Evolutionary conservation across 768 basidiomycete genomes (phyloP), one percentile per base, ranked within the genome.

Genomic region (Auriscalpium orientale): DNA sequence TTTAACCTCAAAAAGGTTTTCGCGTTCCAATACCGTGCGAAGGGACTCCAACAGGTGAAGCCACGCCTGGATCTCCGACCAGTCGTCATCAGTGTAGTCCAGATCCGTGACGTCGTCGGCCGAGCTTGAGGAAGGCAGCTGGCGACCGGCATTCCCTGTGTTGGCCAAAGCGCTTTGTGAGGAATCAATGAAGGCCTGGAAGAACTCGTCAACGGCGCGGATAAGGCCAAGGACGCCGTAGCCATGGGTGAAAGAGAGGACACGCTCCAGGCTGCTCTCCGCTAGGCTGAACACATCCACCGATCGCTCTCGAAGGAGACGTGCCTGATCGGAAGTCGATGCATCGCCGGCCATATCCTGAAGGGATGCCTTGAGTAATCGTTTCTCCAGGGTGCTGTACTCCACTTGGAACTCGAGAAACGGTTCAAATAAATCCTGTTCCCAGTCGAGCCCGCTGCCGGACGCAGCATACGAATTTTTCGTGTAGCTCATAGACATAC

Each of bases 351-450:
- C 73, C 5, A 73, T 66, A 44, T 79, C 77, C n/a, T 73, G 73
- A 16, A 91, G 72, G 1, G 74, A 71, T 48, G 82, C 77, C 28
- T 84, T 79, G 54, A 98, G 72, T 51, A 83, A 77, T 8, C 83
- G 80, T 37, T 79, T 77, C 70, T 99, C 97, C 36, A 97, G 75
- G 1, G 77, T 72, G 0, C 81, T 80, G 68, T 98, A 98, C 54
- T 95, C 88, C 16, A 82, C 75, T 63, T 98, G 95, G 58, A 87
- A 87, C 63, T 95, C 90, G 22, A 95, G 77, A 73, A 98, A 98
- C 2, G 95, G 92, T 66, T 95, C 93, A 67, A 94, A 97, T 15
- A 99, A 74, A 51, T 88, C 85, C 54, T 85, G 86, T 64, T 98
- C 93, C 97, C 97, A 98, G 56, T 86, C 84, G 61, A 61, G 54